Conservation (phyloP, 2,329 filamentous ascomycete genomes). For the Elsinoe ampelina region DNA sequence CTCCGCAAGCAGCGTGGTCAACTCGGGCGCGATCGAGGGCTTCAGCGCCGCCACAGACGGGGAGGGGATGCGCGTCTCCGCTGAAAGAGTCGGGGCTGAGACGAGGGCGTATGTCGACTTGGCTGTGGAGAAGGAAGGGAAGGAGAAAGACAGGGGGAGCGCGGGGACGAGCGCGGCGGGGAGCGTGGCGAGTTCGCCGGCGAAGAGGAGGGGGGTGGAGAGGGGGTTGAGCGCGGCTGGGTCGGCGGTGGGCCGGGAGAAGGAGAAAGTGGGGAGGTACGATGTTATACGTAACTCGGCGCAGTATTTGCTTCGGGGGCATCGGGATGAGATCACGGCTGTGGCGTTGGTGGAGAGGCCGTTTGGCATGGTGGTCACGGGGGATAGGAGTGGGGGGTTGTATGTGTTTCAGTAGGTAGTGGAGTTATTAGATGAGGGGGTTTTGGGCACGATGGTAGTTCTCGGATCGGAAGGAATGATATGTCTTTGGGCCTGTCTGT, state of each 20-base stretch:
- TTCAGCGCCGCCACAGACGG: slow-evolving; percentile 42
- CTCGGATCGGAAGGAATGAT: background rate
- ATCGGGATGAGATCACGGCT: slow-evolving; percentile 81
- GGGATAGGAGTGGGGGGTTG: slow-evolving; percentile 78
- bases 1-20: slow-evolving; percentile 71
- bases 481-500: background rate
- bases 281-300: slow-evolving; percentile 84
- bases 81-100: slow-evolving; percentile 32
- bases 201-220: slow-evolving; percentile 22
- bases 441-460: no score
- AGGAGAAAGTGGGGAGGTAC: slow-evolving; percentile 47
- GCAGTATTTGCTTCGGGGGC: slow-evolving; percentile 73
- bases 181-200: slow-evolving; percentile 23
- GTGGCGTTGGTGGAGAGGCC: slow-evolving; percentile 80
- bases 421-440: background rate
- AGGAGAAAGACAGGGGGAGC: slow-evolving; percentile 20
- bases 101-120: slow-evolving; percentile 33
- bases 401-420: slow-evolving; percentile 60
- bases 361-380: slow-evolving; percentile 86
- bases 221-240: slow-evolving; percentile 9
- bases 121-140: slow-evolving; percentile 10
- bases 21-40: slow-evolving; percentile 51
- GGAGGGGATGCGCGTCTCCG: slow-evolving; percentile 60
- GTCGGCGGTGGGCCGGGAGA: slow-evolving; percentile 36
- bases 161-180: slow-evolving; percentile 14